Evolutionary conservation across 495 filamentous ascomycete genomes (phyloP).

Genomic region (Aspergillus baeticus): DNA sequence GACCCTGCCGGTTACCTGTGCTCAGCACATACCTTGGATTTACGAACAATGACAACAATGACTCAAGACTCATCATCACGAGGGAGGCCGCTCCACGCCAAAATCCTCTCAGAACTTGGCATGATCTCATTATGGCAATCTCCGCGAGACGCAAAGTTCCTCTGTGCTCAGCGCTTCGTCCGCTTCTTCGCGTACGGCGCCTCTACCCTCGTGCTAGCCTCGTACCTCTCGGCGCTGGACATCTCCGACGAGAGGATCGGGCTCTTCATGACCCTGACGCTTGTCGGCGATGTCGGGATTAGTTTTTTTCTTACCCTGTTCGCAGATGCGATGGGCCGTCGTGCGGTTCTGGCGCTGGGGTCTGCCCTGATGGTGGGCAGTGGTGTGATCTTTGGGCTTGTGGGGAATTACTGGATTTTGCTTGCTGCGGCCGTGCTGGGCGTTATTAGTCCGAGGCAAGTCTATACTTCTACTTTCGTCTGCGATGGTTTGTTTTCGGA

Average conservation of each 20-base stretch:
- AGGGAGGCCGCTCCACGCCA: background rate
- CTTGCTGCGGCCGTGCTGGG: conserved; percentile 73
- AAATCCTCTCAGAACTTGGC: conserved; percentile 35
- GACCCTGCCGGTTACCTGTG: no score
- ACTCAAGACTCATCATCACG: background rate
- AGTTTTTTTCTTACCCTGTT: conserved; percentile 73
- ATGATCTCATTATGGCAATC: conserved; percentile 41
- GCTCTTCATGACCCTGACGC: conserved; percentile 83
- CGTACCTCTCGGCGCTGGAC: conserved; percentile 63
- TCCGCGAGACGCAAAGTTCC: conserved; percentile 65
- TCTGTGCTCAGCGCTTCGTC: conserved; percentile 71
- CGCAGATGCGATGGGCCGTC: conserved; percentile 71
- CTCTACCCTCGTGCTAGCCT: conserved; percentile 71
- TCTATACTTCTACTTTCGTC: no score
- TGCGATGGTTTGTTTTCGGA: no score
- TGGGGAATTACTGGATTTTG: conserved; percentile 71
- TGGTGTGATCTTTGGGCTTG: conserved; percentile 66
- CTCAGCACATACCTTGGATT: no score
- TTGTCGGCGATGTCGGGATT: conserved; percentile 76
- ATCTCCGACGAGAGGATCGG: conserved; percentile 73
- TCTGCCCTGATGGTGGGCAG: conserved; percentile 66
- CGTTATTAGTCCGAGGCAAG: conserved; percentile 72
- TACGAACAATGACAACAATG: no score
- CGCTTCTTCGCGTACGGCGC: conserved; percentile 80
- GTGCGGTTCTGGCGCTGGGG: conserved; percentile 65